Base-by-base conservation (phyloP, 495 filamentous ascomycete genomes). In the Podospora anserina region DNA sequence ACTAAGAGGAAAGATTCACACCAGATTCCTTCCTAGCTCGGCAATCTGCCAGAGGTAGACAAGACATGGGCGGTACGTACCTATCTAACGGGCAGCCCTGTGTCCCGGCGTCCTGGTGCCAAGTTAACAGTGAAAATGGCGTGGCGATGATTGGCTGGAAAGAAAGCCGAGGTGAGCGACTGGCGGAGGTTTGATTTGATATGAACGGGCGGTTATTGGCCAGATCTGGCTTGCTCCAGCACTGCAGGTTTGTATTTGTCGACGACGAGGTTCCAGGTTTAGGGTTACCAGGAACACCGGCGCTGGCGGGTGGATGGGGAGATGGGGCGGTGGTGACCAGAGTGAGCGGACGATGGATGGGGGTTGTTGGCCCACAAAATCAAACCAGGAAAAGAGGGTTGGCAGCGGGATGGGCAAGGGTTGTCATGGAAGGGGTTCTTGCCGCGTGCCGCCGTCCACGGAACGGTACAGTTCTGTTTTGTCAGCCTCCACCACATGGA, bases 181-280 rank as follows among this genome's bases (percentile, higher is more conserved):
- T 73, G 60, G 70, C 54, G 26, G 32, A 26, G 15, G 44, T 3
- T 13, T 53, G 70, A 75, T 76, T 76, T 70, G 70, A 63, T 71
- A 74, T 62, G 19, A 32, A 55, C 4, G 3, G 0, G 3, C 49
- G 49, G 49, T 74, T 28, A 72, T 76, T 76, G 74, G 74, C 66
- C 55, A 28, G 23, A 16, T 26, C n/a, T 44, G 44, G n/a, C 15
- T 15, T 57, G 55, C 56, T 39, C 5, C 39, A 49, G 1, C 6
- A 11, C 39, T 49, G 39, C 9, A 49, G 39, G 39, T 49, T 49
- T 49, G 39, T 16, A 13, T 49, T 49, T 49, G 39, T 5, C 39
- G 39, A 49, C 39, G 9, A 11, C 13, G 39, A 49, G 39, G 5
- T 49, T 49, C 39, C 9, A 49, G 39, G 39, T 49, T 49, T 49